Evolutionary conservation across 441 rosid genomes (phyloP), one percentile per base, ranked within the genome.

Genomic region (Codiaeum variegatum): DNA sequence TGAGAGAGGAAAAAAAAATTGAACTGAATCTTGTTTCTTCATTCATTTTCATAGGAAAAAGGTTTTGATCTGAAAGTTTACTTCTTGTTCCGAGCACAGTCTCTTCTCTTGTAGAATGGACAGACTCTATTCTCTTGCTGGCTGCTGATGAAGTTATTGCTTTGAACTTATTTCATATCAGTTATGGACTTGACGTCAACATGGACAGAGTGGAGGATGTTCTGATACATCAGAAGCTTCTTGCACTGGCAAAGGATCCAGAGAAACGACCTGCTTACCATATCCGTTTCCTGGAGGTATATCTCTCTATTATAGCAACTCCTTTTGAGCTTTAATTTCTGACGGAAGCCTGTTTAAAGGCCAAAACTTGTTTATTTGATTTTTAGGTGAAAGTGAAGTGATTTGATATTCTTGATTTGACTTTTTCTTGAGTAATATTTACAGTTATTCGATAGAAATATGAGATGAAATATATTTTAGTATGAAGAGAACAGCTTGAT

Each of bases 121-220:
- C 24, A 9, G 24, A 46, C n/a, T n/a, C 19, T 36, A 15, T 19
- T 46, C n/a, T 21, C 31, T n/a, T 19, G 9, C 56, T 66, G 15
- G 15, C 24, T 21, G 59, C 32, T 51, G 18, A 61, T 61, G 12
- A 69, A 16, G 68, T 62, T 55, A 61, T 26, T 69, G 47, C 36
- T 61, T 77, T 63, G 23, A 36, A 44, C 21, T 46, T 73, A 3
- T 24, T 69, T n/a, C 42, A 23, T 72, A 4, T 67, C 85, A 90
- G 93, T 75, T 90, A 90, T 77, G 85, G 81, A 28, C 87, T 84
- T 64, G 91, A 90, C 74, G 86, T 90, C 77, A 87, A 90, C 80
- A 75, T 90, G 88, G 93, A 87, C 75, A 85, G 82, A 82, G 87
- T 79, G 74, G 90, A 88, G 44, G 96, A 88, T 80, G 86, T 90